Base-by-base conservation (phyloP, 2,329 filamentous ascomycete genomes). In the Phaeosphaeriaceae sp. region DNA sequence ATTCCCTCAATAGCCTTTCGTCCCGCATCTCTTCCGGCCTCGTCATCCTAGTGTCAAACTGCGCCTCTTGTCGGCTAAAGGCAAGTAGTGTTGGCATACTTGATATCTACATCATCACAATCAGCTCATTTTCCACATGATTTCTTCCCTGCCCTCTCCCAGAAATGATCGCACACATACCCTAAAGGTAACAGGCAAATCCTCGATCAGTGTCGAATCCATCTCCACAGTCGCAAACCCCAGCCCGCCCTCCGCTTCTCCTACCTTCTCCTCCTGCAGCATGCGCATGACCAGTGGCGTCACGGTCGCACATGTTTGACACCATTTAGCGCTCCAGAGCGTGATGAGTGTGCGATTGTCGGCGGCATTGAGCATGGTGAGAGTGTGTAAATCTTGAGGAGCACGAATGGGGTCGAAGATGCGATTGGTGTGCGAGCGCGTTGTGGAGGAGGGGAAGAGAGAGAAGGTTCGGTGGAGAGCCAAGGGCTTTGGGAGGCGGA, bases 311-410 rank as follows among this genome's bases (percentile, higher is more conserved):
- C 81, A 83, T 5, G 78, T 79, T 1, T 74, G 67, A 59, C 80
- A 82, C 79, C 81, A 84, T 3, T 78, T 78, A 1, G 83, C 80
- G 42, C 77, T 82, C 82, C 82, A 85, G 11, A 84, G 69, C 0
- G 83, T 84, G 46, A 84, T 76, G 0, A 85, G 68, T 0, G 82
- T 76, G 9, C 74, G 72, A 44, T 80, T 77, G 13, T 72, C 77
- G 62, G 77, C 79, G 10, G 82, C 78, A 17, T 80, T 82, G 59
- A 82, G 77, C 48, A 84, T 75, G 7, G 79, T 79, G 7, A 84
- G 78, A 5, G 77, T 82, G 53, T 81, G 75, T 11, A 84, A 74
- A 57, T 84, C 82, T 36, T 79, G 73, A 50, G 82, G 80, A 31
- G 71, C 75, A 52, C 83, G 81, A 48, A 84, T 67, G n/a, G 77